These are phyloP conservation scores for Ophiostoma sp. DNA, from an alignment of 2,329 filamentous ascomycete species.

Conservation along the genomic window DNA sequence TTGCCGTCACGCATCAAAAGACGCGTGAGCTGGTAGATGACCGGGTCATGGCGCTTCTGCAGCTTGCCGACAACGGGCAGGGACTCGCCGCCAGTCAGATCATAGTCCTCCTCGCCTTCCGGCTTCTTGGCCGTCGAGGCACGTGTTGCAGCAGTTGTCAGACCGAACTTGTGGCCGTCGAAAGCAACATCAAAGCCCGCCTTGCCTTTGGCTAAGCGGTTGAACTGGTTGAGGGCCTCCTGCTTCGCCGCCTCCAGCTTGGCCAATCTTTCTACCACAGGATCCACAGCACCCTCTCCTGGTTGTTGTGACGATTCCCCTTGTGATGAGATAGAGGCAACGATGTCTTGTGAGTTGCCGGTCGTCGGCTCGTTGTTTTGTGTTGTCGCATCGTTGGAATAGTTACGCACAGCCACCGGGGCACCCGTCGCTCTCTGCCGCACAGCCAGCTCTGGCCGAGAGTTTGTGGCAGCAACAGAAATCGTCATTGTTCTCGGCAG, in stretches of 20 bases:
- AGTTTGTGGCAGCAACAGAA: neutral
- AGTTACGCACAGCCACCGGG: constrained; percentile 32
- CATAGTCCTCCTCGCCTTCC: neutral
- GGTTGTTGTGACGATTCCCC: neutral
- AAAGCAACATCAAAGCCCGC: constrained; percentile 35
- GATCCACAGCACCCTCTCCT: neutral
- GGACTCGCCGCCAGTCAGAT: constrained; percentile 44
- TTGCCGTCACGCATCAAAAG: constrained; percentile 91
- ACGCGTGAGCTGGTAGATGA: constrained; percentile 84
- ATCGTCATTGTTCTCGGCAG: neutral
- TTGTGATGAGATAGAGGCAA: neutral
- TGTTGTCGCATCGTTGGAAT: constrained; percentile 32
- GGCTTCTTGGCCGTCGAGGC: neutral
- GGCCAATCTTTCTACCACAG: neutral
- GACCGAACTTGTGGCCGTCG: constrained; percentile 73
- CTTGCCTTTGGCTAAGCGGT: constrained; percentile 38
- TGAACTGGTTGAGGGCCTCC: constrained; percentile 42
- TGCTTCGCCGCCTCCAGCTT: constrained; percentile 45
- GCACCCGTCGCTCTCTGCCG: constrained; percentile 21
- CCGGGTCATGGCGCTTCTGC: constrained; percentile 80
- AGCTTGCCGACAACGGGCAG: constrained; percentile 63
- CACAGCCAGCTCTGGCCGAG: neutral
- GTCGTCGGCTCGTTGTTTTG: neutral
- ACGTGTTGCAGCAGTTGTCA: constrained; percentile 51
- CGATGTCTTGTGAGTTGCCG: neutral